Conservation (phyloP, 768 basidiomycete genomes). For the Amanita jacksonii region DNA sequence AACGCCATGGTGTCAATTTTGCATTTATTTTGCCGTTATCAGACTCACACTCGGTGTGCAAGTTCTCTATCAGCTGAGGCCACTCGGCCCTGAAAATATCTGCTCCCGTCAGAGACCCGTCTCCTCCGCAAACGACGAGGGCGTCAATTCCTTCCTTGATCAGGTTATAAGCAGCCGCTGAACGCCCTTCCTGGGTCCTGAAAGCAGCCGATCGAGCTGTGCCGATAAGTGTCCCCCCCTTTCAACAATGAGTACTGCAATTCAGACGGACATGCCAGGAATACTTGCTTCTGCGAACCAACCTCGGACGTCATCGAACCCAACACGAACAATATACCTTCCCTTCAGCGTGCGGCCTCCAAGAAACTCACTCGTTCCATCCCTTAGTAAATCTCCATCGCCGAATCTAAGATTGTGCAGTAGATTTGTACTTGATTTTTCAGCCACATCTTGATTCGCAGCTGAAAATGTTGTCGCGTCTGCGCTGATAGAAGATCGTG, state of each 20-base stretch:
- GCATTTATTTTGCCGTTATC: neutral
- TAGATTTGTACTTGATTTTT: slow-evolving; percentile 10
- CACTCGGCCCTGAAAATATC: slow-evolving; percentile 92
- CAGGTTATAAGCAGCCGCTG: slow-evolving; percentile 83
- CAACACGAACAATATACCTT: slow-evolving; percentile 88
- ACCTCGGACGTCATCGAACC: slow-evolving; percentile 96
- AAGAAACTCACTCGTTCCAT: slow-evolving; percentile 71
- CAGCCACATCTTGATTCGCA: neutral
- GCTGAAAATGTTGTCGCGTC: slow-evolving; percentile 1
- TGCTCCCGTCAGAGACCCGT: slow-evolving; percentile 93
- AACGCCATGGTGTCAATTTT: neutral
- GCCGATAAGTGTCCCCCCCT: slow-evolving; percentile 96
- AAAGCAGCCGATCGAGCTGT: slow-evolving; percentile 82
- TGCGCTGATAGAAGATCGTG: slow-evolving; percentile 12
- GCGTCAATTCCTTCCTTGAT: slow-evolving; percentile 97
- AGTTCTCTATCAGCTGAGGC: slow-evolving; percentile 70
- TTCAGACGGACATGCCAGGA: no score
- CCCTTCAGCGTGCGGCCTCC: slow-evolving; percentile 75
- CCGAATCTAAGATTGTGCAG: slow-evolving; percentile 69
- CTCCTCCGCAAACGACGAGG: slow-evolving; percentile 94
- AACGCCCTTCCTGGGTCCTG: slow-evolving; percentile 79
- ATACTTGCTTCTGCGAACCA: slow-evolving; percentile 79
- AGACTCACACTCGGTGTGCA: slow-evolving; percentile 32
- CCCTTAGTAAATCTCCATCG: slow-evolving; percentile 64
- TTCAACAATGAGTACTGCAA: slow-evolving; percentile 5